Percentiles rank a stretch among this genome's conserved stretches.
phyloP scores from a whole-genome alignment of 805 yeast species.

The Metschnikowia matae region DNA sequence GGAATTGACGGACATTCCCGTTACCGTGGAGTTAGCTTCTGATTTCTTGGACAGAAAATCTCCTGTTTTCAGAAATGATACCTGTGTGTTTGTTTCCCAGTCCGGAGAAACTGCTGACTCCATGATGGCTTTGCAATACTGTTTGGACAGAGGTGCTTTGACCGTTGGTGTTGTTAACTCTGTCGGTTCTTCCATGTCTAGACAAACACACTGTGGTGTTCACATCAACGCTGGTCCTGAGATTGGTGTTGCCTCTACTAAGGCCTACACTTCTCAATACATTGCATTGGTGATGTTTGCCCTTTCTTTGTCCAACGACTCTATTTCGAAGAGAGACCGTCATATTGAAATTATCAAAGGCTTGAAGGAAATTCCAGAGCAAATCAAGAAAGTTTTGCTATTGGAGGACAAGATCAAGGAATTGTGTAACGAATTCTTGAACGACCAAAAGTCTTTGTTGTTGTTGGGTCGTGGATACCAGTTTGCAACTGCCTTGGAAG shows the following conservation, averaged over 20 bases:
- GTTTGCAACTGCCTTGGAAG: conserved; percentile 95
- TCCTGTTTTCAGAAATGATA: conserved; percentile 98
- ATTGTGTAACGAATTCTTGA: conserved; percentile 68
- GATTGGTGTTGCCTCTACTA: conserved; percentile 98
- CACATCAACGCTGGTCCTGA: conserved; percentile 99
- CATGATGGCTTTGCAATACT: conserved; percentile 89
- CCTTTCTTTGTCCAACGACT: conserved; percentile 87
- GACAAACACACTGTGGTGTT: conserved; percentile 98
- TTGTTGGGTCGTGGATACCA: conserved; percentile 97
- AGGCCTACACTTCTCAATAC: conserved; percentile 97
- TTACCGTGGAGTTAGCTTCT: conserved; percentile 86
- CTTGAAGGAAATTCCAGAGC: conserved; percentile 75
- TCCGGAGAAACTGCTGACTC: conserved; percentile 99
- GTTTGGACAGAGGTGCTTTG: conserved; percentile 94
- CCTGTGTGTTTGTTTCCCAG: conserved; percentile 95
- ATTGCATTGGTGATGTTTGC: conserved; percentile 98
- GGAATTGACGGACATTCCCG: conserved; percentile 94
- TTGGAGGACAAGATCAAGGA: conserved; percentile 71
- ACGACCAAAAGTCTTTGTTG: conserved; percentile 79
- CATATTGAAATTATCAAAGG: conserved; percentile 85
- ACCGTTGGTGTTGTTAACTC: conserved; percentile 97
- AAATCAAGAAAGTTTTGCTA: conserved; percentile 71
- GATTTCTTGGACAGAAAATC: conserved; percentile 92
- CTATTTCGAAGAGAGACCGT: conserved; percentile 70
- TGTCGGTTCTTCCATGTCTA: conserved; percentile 94